Base-by-base conservation (phyloP, 2,329 filamentous ascomycete genomes). In the Cadophora malorum region DNA sequence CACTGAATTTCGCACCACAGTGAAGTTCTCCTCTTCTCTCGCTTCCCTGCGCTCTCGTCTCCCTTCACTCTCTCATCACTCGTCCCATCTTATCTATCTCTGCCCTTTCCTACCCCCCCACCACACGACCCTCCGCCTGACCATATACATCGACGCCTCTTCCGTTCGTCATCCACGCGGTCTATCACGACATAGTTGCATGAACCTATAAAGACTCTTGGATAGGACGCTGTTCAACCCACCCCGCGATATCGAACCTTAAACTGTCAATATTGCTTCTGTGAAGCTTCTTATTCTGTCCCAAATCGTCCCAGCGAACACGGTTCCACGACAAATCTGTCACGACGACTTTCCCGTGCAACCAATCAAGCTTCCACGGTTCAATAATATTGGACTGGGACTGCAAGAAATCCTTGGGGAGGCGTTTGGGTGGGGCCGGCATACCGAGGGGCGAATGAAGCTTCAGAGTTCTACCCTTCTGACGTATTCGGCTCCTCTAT, bases 101-200 rank as follows among this genome's bases (percentile, higher is more conserved):
- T 28, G 5, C 28, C 28, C 47, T 50, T 9, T 21, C 21, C 21
- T 28, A 8, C 19, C 49, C 55, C 55, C 55, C n/a, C 55, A 21
- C 31, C 35, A 41, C 8, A 21, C 33, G 23, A 58, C n/a, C 33
- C 56, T 59, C 56, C 56, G 35, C 33, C 35, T 59, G 56, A 58
- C 21, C 56, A 23, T 45, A 59, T 25, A 25, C 16, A 59, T 41
- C 35, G 8, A 59, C 21, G 56, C 35, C n/a, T 41, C 35, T 14
- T 16, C 35, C 8, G 19, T 7, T 41, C 35, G 33, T 38, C 55
- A 58, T 38, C 56, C 56, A 59, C 56, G 35, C n/a, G 35, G n/a
- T 12, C 56, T 45, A 59, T 59, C 56, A 59, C 56, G 56, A 41
- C 56, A 59, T 59, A 45, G 35, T 41, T 59, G 56, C 56, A 59